Evolutionary conservation across 2,329 filamentous ascomycete genomes (phyloP).

Genomic region (Cercospora sp.): DNA sequence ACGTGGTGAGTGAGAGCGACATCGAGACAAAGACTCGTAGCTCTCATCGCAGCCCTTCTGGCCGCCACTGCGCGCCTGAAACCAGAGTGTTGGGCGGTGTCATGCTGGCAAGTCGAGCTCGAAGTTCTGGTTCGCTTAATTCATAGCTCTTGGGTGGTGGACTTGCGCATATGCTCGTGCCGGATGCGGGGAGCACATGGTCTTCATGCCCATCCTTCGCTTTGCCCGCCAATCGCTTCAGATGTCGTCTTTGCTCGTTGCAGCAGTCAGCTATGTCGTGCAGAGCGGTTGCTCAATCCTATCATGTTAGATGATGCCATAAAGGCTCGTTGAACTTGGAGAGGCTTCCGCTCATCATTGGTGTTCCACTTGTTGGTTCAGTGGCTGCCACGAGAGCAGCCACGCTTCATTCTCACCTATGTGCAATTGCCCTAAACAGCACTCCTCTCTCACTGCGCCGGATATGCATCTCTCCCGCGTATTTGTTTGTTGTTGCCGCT

Average conservation of each 20-base stretch:
- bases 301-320: not conserved
- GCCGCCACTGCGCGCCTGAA: not conserved
- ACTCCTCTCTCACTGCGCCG: not conserved
- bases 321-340: not conserved
- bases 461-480: constrained; percentile 13
- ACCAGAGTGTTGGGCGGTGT: not conserved
- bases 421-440: not conserved
- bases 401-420: constrained; percentile 6
- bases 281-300: not conserved
- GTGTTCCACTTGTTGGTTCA: not conserved
- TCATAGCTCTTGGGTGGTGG: not conserved
- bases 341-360: not conserved
- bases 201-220: not conserved
- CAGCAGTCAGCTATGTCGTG: not conserved
- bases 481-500: not conserved
- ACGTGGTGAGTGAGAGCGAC: not conserved
- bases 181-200: not conserved
- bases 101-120: not conserved
- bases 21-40: not conserved
- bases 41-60: not conserved
- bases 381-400: not conserved
- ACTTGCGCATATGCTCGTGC: not conserved
- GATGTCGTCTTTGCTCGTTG: not conserved
- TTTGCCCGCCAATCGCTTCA: not conserved
- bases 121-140: not conserved